Evolutionary conservation across 2,329 filamentous ascomycete species (phyloP).

Genomic region (Cladosporium austrohemisphaericum): DNA sequence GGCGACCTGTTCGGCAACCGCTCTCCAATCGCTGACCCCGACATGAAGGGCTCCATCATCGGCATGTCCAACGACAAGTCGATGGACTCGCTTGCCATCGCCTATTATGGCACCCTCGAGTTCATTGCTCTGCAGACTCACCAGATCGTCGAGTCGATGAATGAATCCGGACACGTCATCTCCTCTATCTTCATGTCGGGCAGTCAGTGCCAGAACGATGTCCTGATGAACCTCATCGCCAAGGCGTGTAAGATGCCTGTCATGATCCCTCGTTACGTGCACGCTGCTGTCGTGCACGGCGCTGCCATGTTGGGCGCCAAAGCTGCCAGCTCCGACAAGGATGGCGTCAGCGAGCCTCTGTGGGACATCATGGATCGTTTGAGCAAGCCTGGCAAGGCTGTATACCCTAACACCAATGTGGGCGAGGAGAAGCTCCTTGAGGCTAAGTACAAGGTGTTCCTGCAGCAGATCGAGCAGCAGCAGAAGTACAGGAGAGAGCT

Average conservation of each 20-base stretch:
- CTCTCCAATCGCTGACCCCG: constrained; percentile 85
- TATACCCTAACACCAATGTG: constrained; percentile 68
- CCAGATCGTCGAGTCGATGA: constrained; percentile 95
- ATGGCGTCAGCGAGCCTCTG: constrained; percentile 77
- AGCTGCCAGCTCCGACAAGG: constrained; percentile 76
- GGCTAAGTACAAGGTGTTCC: constrained; percentile 92
- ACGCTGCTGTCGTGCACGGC: constrained; percentile 95
- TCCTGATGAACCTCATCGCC: constrained; percentile 87
- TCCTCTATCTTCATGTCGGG: constrained; percentile 98
- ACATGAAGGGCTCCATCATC: constrained; percentile 87
- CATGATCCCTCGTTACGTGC: constrained; percentile 86
- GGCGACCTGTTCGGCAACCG: constrained; percentile 96
- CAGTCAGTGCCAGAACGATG: constrained; percentile 91
- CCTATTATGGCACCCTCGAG: constrained; percentile 96
- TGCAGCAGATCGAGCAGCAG: constrained; percentile 86
- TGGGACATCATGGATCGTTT: constrained; percentile 98
- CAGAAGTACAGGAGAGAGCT: constrained; percentile 75
- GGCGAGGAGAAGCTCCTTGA: constrained; percentile 75
- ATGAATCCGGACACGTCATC: constrained; percentile 80
- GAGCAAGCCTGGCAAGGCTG: constrained; percentile 85
- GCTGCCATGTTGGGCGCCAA: constrained; percentile 97
- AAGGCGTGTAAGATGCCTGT: constrained; percentile 90
- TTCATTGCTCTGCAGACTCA: constrained; percentile 96
- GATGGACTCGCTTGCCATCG: constrained; percentile 79
- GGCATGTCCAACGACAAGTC: constrained; percentile 84